Base-by-base conservation (phyloP, 441 rosid species). In the Pelargonium australe region DNA sequence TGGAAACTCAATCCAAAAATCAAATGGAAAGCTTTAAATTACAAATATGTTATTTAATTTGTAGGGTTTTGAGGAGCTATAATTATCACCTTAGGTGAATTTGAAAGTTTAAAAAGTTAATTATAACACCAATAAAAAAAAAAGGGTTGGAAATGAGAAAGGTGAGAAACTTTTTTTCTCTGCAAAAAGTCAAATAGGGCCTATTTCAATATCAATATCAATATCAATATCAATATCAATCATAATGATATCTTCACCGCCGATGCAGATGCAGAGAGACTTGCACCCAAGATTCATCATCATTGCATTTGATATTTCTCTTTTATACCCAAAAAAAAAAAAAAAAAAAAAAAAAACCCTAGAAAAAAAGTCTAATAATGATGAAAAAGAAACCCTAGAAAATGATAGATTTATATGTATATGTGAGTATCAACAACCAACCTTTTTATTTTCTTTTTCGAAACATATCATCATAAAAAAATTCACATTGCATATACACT, bases 271-370 rank as follows among this genome's bases (percentile, higher is more conserved):
- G 73, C 41, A n/a, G 79, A 73, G 73, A 82, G 89, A 91, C 86
- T 84, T 86, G 90, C 92, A 86, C 86, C 84, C 72, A 81, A 91
- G 92, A 87, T 89, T 84, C 81, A 86, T 84, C 91, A 89, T 91
- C 94, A 89, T 91, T 86, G 82, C 86, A 72, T 41, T 71, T 77
- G 69, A 77, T 77, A 70, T 83, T 80, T 70, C 75, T 67, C 75
- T 76, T 78, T 61, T 55, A 69, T 67, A 76, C 66, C 80, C 68
- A 72, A 65, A 74, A 74, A 70, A 60, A 70, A 81, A 0, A 25
- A 67, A 25, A 60, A 73, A 77, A 68, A 7, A 76, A 41, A 57
- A 19, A 7, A 13, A 65, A 5, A 0, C 28, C 51, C 7, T 10
- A 37, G 9, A 23, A 43, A 23, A 7, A 9, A 66, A 43, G 10